These are phyloP conservation scores for Alternaria incomplexa DNA, from an alignment of 2,329 filamentous ascomycete species.

Conservation along the genomic window DNA sequence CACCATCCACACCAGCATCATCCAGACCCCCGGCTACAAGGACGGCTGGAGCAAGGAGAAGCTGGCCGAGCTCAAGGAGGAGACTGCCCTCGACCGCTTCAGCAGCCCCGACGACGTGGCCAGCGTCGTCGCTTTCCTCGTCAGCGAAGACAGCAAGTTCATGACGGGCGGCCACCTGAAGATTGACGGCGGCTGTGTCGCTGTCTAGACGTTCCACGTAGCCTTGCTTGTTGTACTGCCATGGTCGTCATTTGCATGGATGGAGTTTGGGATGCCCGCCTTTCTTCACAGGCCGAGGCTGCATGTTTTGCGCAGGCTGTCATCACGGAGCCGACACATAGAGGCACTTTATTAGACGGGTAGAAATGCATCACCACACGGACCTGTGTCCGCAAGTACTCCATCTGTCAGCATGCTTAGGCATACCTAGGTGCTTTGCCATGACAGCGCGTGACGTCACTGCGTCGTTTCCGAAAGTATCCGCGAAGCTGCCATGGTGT, in stretches of 20 bases:
- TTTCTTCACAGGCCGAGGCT: neutral
- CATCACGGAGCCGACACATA: neutral
- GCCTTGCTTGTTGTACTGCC: neutral
- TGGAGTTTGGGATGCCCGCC: slow-evolving; percentile 25
- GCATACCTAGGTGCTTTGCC: neutral
- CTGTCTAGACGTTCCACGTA: slow-evolving; percentile 20
- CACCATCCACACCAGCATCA: slow-evolving; percentile 50
- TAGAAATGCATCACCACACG: neutral
- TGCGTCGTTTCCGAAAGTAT: neutral
- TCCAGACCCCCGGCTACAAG: slow-evolving; percentile 46
- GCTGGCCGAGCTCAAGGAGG: slow-evolving; percentile 40
- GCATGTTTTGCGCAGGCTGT: neutral
- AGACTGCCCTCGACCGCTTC: slow-evolving; percentile 46
- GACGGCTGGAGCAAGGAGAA: slow-evolving; percentile 45
- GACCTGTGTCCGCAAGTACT: neutral
- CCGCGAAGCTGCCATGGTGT: slow-evolving; percentile 3
- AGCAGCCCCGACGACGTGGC: slow-evolving; percentile 49
- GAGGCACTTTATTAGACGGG: slow-evolving; percentile 1
- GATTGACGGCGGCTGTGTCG: slow-evolving; percentile 42
- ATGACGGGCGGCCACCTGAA: slow-evolving; percentile 47
- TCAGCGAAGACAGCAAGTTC: slow-evolving; percentile 49
- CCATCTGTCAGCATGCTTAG: neutral
- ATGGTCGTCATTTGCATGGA: slow-evolving; percentile 20
- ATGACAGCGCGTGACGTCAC: neutral
- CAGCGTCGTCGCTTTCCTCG: slow-evolving; percentile 48